Evolutionary conservation across 2,329 filamentous ascomycete species (phyloP).

Genomic region (Botryosphaeria dothidea): DNA sequence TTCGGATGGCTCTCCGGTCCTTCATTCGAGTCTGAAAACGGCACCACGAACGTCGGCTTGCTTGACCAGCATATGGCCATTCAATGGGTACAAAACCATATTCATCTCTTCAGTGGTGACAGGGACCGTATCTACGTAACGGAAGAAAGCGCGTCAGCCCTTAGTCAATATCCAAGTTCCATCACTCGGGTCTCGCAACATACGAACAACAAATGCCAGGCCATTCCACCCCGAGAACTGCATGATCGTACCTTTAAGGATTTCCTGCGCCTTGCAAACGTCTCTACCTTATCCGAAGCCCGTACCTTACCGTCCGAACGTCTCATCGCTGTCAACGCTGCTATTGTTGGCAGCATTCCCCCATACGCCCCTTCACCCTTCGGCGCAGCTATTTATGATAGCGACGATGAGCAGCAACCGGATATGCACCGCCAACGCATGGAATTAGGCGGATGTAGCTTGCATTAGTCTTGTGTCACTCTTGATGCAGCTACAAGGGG

Average conservation of each 20-base stretch:
- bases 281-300: conserved; percentile 34
- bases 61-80: conserved; percentile 54
- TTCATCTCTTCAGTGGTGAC: conserved; percentile 55
- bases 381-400: no score
- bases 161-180: conserved; percentile 23
- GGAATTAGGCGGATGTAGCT: no score
- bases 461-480: no score
- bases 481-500: no score
- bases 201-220: not conserved
- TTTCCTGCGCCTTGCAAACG: conserved; percentile 36
- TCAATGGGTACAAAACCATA: conserved; percentile 55
- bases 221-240: not conserved
- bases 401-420: no score
- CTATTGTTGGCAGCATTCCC: not conserved
- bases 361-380: not conserved
- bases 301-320: conserved; percentile 32
- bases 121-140: conserved; percentile 47
- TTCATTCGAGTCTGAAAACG: conserved; percentile 42
- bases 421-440: no score
- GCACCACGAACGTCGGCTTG: conserved; percentile 50
- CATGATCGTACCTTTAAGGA: conserved; percentile 32
- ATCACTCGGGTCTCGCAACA: no score
- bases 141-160: conserved; percentile 43
- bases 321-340: conserved; percentile 34
- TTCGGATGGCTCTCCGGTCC: conserved; percentile 52